Evolutionary conservation across 768 basidiomycete species (phyloP).

Genomic region (Antrodiella citrinella): DNA sequence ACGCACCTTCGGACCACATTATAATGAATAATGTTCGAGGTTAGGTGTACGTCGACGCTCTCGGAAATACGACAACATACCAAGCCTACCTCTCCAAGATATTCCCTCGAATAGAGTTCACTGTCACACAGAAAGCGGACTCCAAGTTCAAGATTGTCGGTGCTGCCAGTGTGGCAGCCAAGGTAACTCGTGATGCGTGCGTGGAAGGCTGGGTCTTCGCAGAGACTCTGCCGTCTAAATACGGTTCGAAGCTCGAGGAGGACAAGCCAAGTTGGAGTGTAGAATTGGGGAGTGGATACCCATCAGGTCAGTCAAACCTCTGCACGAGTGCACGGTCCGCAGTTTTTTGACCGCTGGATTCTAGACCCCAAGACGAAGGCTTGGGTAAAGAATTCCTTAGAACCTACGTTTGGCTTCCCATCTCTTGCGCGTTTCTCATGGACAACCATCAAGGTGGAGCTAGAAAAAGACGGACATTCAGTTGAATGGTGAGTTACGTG

Average conservation of each 20-base stretch:
- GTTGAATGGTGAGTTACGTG: conserved; percentile 63
- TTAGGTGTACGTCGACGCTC: conserved; percentile 90
- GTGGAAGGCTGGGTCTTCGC: conserved; percentile 81
- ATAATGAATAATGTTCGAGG: too few species aligned
- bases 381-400: conserved; percentile 70
- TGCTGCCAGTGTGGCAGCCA: conserved; percentile 96
- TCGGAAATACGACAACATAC: conserved; percentile 82
- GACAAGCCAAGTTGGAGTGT: conserved; percentile 24
- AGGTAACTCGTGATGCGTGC: conserved; percentile 90
- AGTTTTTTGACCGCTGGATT: too few species aligned
- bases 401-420: conserved; percentile 90
- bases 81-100: conserved; percentile 70
- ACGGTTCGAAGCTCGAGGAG: not conserved
- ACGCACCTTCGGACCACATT: not conserved
- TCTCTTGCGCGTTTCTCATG: conserved; percentile 89
- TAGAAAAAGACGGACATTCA: conserved; percentile 73
- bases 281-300: conserved; percentile 80
- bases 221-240: conserved; percentile 34
- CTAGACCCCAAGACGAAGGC: conserved; percentile 87
- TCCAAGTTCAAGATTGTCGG: conserved; percentile 95
- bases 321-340: not conserved
- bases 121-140: conserved; percentile 89
- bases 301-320: conserved; percentile 49
- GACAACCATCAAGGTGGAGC: conserved; percentile 80
- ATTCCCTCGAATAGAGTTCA: conserved; percentile 83